phyloP scores from a whole-genome alignment of 129 eudicot genomes.

The Flaveria ramosissima region DNA sequence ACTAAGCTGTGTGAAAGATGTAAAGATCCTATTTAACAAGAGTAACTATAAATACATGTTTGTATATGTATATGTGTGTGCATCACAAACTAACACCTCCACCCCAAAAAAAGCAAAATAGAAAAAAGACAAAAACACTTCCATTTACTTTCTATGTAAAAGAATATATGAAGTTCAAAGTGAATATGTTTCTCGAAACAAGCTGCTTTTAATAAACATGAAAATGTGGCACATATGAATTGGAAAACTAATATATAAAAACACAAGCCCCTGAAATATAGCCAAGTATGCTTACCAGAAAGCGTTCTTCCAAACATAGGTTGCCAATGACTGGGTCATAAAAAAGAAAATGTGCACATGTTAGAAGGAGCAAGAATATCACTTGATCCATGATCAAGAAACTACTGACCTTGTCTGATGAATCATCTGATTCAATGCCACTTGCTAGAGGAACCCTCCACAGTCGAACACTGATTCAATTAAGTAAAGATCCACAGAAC shows the following conservation, averaged over 20 bases:
- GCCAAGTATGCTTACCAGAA: conserved; percentile 50
- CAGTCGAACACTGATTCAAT: conserved; percentile 72
- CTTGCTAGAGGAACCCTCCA: conserved; percentile 83
- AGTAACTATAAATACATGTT: no score
- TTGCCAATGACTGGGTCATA: conserved; percentile 64
- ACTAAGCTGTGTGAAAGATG: no score
- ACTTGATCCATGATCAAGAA: conserved; percentile 5
- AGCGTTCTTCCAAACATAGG: conserved; percentile 72
- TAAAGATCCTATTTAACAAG: no score
- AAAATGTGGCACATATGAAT: background rate
- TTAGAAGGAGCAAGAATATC: background rate
- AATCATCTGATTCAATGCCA: conserved; percentile 45
- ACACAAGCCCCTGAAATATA: background rate
- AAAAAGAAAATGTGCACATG: conserved; percentile 24
- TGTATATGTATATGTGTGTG: background rate
- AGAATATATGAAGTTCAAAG: background rate
- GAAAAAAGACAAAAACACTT: background rate
- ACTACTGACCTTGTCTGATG: conserved; percentile 55
- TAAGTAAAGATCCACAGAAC: background rate
- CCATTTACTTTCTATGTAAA: background rate
- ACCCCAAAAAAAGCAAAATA: no score
- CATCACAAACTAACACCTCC: background rate
- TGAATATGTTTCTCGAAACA: background rate
- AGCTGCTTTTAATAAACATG: background rate
- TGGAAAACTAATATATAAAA: background rate